A percentile compares a stretch with the other conserved stretches of the same genome.
phyloP scores from a whole-genome alignment of 2,329 filamentous ascomycete genomes.

The Microdochium nivale region DNA sequence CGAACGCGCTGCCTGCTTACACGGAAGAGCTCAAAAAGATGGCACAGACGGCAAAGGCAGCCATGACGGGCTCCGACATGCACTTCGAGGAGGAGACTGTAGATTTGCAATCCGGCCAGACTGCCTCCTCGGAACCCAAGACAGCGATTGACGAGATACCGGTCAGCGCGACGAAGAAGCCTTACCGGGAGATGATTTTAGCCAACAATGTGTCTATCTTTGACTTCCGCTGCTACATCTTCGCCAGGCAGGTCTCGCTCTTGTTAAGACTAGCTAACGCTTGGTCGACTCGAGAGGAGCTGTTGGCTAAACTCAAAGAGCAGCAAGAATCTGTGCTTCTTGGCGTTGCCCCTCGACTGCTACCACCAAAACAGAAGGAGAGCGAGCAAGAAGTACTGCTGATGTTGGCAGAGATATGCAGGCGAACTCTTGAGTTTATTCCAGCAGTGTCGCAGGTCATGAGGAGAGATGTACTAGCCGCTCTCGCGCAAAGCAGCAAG shows the following conservation, averaged over 20 bases:
- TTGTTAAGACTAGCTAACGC: constrained; percentile 77
- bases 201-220: constrained; percentile 94
- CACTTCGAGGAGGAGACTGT: constrained; percentile 32
- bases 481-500: constrained; percentile 36
- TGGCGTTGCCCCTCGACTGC: constrained; percentile 45
- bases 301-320: constrained; percentile 52
- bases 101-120: constrained; percentile 38
- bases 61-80: constrained; percentile 24
- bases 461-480: constrained; percentile 65
- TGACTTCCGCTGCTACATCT: constrained; percentile 91
- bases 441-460: constrained; percentile 71
- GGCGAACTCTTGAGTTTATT: constrained; percentile 75
- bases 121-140: constrained; percentile 12
- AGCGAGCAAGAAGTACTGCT: constrained; percentile 63
- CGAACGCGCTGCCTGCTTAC: constrained; percentile 61
- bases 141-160: constrained; percentile 47
- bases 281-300: constrained; percentile 51
- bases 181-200: constrained; percentile 85
- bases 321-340: constrained; percentile 51
- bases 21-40: constrained; percentile 65
- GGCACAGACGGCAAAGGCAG: constrained; percentile 42
- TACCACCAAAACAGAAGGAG: constrained; percentile 39
- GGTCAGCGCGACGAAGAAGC: constrained; percentile 59
- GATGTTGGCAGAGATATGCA: constrained; percentile 79
- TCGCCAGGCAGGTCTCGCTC: constrained; percentile 77